Conservation (phyloP, 495 filamentous ascomycete species). For the Penicillium crystallinum region DNA sequence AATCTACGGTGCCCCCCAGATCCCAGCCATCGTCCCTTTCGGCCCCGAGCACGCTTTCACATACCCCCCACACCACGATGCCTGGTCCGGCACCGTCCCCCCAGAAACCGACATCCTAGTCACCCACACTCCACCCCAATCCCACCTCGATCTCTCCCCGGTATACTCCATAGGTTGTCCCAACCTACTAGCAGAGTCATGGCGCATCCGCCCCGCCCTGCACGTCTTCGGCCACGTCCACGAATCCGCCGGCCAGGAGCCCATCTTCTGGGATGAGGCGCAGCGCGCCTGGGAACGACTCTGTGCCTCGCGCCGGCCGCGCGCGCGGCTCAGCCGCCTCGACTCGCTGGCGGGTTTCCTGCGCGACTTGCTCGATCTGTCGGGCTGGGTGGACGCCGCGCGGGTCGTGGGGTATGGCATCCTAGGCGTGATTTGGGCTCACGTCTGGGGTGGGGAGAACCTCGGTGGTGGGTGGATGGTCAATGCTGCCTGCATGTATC, state of each 20-base stretch:
- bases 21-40: constrained; percentile 50
- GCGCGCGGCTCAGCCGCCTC: constrained; percentile 22
- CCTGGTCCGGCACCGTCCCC: constrained; percentile 65
- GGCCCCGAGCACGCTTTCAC: constrained; percentile 63
- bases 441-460: constrained; percentile 60
- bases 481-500: constrained; percentile 72
- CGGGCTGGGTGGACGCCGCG: constrained; percentile 58
- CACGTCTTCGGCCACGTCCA: constrained; percentile 94
- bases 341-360: constrained; percentile 38
- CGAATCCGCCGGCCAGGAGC: constrained; percentile 54
- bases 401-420: constrained; percentile 59
- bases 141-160: constrained; percentile 67
- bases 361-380: constrained; percentile 47
- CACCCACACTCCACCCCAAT: constrained; percentile 68
- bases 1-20: constrained; percentile 61
- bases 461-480: constrained; percentile 56
- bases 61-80: constrained; percentile 54
- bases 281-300: constrained; percentile 67
- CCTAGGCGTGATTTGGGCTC: constrained; percentile 63
- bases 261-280: constrained; percentile 72
- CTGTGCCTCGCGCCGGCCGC: constrained; percentile 31
- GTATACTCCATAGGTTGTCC: constrained; percentile 64
- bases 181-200: constrained; percentile 66
- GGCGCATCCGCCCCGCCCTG: constrained; percentile 70
- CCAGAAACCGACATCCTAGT: constrained; percentile 73